Evolutionary conservation across 2,329 filamentous ascomycete genomes (phyloP).

Genomic region (Fusarium tupiense): DNA sequence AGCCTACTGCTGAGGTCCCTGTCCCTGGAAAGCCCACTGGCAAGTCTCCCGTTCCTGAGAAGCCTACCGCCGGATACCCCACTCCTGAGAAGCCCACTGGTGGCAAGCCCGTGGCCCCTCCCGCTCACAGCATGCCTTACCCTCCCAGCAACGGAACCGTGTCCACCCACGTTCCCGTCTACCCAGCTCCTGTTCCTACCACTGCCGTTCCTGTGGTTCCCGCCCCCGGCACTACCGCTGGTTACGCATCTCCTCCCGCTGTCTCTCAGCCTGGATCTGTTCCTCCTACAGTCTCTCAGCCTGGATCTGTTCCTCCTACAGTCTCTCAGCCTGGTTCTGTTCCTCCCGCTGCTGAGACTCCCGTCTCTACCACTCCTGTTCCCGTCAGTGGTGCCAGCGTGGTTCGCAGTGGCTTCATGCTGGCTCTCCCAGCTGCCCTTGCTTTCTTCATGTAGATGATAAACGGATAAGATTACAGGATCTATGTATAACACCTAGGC

Average conservation of each 20-base stretch:
- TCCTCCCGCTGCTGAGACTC: constrained; percentile 1
- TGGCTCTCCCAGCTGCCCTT: constrained; percentile 20
- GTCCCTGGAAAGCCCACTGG: not conserved
- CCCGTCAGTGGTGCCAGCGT: constrained; percentile 26
- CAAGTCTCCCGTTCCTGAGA: not conserved
- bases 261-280: not conserved
- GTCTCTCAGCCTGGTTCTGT: not conserved
- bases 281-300: not conserved
- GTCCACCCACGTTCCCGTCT: constrained; percentile 10
- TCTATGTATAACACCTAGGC: not conserved
- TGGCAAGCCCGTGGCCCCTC: constrained; percentile 4
- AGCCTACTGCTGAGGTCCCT: not conserved
- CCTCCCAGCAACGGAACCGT: constrained; percentile 29
- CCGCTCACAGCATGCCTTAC: constrained; percentile 16
- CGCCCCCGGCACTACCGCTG: not conserved
- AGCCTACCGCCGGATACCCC: not conserved
- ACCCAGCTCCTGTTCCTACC: not conserved
- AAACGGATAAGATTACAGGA: not conserved
- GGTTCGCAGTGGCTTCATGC: constrained; percentile 16
- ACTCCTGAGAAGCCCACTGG: constrained; percentile 14
- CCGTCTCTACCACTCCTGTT: not conserved
- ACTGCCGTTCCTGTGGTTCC: not conserved
- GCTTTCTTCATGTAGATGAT: constrained; percentile 26
- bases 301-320: not conserved
- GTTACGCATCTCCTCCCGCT: not conserved